Conservation (phyloP, 495 filamentous ascomycete species). For the Aspergillus sclerotiicarbonarius region DNA sequence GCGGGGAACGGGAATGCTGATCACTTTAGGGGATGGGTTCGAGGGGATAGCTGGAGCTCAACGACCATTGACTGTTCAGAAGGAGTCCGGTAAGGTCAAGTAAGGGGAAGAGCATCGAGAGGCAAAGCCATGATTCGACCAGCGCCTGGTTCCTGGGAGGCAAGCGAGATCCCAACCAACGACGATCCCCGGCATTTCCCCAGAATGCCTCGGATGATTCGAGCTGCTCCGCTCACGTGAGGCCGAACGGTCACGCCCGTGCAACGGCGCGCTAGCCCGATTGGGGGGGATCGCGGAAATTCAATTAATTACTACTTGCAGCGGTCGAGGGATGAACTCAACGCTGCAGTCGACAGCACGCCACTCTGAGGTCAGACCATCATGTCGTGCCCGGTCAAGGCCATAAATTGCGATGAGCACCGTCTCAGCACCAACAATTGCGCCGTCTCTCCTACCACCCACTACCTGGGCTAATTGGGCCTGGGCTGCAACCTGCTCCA, state of each 20-base stretch:
- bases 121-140: background rate
- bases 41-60: constrained; percentile 1
- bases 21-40: background rate
- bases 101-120: background rate
- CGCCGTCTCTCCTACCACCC: background rate
- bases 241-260: background rate
- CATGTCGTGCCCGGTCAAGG: too few relatives aligned
- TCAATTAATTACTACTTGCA: background rate
- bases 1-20: constrained; percentile 11
- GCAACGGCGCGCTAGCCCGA: background rate
- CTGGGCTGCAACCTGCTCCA: background rate
- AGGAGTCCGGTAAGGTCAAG: background rate
- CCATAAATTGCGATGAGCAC: background rate
- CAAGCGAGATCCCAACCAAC: constrained; percentile 23
- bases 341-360: constrained; percentile 19
- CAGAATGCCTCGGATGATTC: constrained; percentile 14
- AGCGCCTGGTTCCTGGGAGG: background rate
- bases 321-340: constrained; percentile 8
- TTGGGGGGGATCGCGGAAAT: background rate
- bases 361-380: too few relatives aligned
- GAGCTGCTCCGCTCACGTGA: constrained; percentile 13
- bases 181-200: constrained; percentile 31
- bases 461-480: background rate
- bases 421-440: background rate
- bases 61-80: constrained; percentile 1